A percentile compares a stretch with the other conserved stretches of the same genome.
Conservation (phyloP, 306 rosid species). For the Albizia julibrissin region DNA sequence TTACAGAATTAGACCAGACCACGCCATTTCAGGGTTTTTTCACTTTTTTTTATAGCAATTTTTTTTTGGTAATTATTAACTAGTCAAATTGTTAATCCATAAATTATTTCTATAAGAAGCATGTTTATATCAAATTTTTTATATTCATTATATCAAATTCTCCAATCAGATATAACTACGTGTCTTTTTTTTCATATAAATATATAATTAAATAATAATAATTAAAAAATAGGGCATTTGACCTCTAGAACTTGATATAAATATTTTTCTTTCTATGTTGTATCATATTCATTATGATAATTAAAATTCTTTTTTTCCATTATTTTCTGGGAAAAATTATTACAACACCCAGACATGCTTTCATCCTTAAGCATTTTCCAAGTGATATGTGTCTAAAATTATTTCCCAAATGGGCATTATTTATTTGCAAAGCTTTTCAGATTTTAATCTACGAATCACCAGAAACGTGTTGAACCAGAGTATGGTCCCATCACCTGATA, state of each 20-base stretch:
- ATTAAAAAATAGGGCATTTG: no score
- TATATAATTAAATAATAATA: no score
- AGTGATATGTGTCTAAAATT: background rate
- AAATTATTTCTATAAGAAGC: no score
- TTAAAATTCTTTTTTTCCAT: background rate
- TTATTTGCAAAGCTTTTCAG: background rate
- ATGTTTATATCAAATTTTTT: no score
- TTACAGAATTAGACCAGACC: background rate
- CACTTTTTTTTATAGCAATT: background rate
- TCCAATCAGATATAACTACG: no score
- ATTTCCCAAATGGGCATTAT: background rate
- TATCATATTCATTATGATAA: background rate
- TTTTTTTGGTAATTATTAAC: background rate
- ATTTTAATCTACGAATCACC: background rate
- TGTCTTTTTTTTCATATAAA: no score
- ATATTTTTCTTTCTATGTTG: no score
- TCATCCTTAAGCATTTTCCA: background rate
- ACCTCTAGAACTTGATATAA: no score
- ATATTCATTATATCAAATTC: no score
- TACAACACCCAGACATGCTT: background rate
- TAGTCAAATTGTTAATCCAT: background rate
- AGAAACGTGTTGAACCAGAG: background rate
- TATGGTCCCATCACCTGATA: background rate
- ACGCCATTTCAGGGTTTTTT: background rate
- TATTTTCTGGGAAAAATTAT: background rate